These are phyloP conservation scores for Pulicaria dysenterica DNA, from an alignment of 129 eudicot genomes.

Conservation along the genomic window DNA sequence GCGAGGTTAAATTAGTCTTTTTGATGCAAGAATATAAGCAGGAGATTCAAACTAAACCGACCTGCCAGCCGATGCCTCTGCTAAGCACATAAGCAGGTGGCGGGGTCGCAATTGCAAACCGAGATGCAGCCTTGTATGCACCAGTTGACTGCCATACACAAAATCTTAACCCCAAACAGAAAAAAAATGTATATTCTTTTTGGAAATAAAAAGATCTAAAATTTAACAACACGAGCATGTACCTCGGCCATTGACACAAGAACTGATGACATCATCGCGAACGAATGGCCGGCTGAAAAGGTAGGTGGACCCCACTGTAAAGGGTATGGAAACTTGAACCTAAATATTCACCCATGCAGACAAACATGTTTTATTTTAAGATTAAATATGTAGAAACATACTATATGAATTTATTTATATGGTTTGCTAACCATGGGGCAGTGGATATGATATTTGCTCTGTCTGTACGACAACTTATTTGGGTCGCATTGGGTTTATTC, in stretches of 20 bases:
- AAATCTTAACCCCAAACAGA: conserved; percentile 4
- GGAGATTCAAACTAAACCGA: conserved; percentile 33
- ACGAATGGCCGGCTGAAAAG: conserved; percentile 82
- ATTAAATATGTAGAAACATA: neutral
- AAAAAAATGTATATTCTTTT: neutral
- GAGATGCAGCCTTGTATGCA: conserved; percentile 97
- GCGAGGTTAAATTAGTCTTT: conserved; percentile 2
- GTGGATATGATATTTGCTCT: conserved; percentile 84
- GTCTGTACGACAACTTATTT: conserved; percentile 85
- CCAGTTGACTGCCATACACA: conserved; percentile 70
- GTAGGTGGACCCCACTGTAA: conserved; percentile 99
- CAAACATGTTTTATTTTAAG: conserved; percentile 11
- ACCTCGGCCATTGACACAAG: conserved; percentile 97
- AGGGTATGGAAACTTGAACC: conserved; percentile 96
- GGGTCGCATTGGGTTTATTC: conserved; percentile 55
- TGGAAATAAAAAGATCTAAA: neutral
- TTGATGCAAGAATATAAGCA: neutral
- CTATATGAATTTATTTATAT: neutral
- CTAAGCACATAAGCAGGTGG: conserved; percentile 99
- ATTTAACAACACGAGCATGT: conserved; percentile 5
- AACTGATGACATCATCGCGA: conserved; percentile 98
- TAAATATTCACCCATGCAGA: conserved; percentile 31
- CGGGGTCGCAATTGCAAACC: conserved; percentile 97
- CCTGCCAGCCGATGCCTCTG: conserved; percentile 99
- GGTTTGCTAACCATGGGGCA: conserved; percentile 81